phyloP scores from a whole-genome alignment of 2,329 filamentous ascomycete species.

The Cladosporium sp. region DNA sequence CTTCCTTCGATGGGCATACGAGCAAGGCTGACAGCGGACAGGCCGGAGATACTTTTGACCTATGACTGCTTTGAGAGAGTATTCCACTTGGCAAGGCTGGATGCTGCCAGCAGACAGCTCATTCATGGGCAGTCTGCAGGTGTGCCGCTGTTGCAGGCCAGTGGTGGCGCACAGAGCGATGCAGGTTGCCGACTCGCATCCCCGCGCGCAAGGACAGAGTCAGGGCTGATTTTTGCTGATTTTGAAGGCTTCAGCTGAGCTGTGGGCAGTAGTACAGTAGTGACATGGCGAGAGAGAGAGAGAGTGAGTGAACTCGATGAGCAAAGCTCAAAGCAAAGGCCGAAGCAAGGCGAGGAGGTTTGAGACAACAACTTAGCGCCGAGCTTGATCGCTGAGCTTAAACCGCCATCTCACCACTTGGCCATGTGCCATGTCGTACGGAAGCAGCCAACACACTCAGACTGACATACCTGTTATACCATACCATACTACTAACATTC shows the following conservation, averaged over 20 bases:
- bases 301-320: neutral
- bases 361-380: slow-evolving; percentile 3
- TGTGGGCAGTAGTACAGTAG: neutral
- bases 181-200: slow-evolving; percentile 15
- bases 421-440: neutral
- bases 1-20: neutral
- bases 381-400: slow-evolving; percentile 19
- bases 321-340: neutral
- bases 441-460: neutral
- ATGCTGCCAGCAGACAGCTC: neutral
- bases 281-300: too few species aligned
- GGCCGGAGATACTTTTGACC: neutral
- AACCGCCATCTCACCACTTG: neutral
- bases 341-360: neutral
- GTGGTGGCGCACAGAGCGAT: slow-evolving; percentile 12
- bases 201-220: slow-evolving; percentile 5
- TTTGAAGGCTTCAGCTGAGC: neutral
- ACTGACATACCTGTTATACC: neutral
- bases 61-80: neutral
- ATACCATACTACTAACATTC: neutral
- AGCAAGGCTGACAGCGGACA: neutral
- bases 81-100: neutral
- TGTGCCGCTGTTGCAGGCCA: slow-evolving; percentile 7
- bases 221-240: neutral
- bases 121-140: neutral